Evolutionary conservation across 202 grass and related monocot species (phyloP), one percentile per base, ranked within the genome.

Genomic region (Saccharum hybrid): DNA sequence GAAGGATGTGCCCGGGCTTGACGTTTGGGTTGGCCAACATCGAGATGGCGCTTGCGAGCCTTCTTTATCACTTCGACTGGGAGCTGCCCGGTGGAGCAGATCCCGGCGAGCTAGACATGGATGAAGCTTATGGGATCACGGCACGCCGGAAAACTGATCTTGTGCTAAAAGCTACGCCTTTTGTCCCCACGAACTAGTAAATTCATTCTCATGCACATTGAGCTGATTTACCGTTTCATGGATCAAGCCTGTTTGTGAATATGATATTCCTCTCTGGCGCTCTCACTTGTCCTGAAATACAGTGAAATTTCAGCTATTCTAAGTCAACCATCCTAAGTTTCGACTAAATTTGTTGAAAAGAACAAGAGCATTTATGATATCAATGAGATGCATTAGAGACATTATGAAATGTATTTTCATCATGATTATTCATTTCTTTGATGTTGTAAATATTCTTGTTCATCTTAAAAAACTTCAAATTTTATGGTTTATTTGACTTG

Each of bases 1-100:
- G 90, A 7, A 88, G 83, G 64, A 80, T 83, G 13, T 92, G 90
- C 46, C 75, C 86, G 0, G 90, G 86, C 18, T n/a, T 88, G 46
- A 33, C 34, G 6, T 83, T 86, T 51, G 90, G 83, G 14, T 0
- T 70, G 0, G 62, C 61, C 0, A 82, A 71, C 19, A 57, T 86
- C 0, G 76, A 87, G 62, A 59, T 75, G 0, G 63, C 57, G 0
- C 80, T 90, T 3, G 76, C 71, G 5, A 82, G 30, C 41, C 73
- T 89, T 6, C 72, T 89, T 39, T 87, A 71, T 65, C 65, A 78
- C 16, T 87, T 87, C 6, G 8, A 87, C 11, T 87, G 85, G 85
- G 76, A 63, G 37, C 0, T 85, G 21, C 77, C 54, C 1, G 16
- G 51, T 3, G 88, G 68, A 23, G 49, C 37, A 22, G 13, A 39